Conservation (phyloP, 768 basidiomycete genomes). For the Collybiopsis luxurians region DNA sequence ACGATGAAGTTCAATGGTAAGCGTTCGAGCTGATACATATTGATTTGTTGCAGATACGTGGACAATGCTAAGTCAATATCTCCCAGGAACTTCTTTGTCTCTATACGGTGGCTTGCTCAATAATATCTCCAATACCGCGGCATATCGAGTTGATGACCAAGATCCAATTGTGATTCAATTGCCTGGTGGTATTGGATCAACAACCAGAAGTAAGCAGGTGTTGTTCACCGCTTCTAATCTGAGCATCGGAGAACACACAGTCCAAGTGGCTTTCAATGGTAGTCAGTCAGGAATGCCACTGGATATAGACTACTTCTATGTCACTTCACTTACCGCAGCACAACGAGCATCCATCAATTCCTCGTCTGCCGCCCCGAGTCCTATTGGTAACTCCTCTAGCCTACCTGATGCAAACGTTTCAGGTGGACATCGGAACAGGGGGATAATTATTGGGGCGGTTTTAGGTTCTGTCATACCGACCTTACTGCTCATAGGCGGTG, state of each 20-base stretch:
- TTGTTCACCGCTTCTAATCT: neutral
- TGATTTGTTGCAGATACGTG: too few species aligned
- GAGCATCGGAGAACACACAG: neutral
- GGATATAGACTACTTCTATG: neutral
- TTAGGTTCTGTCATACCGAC: too few species aligned
- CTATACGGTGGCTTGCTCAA: neutral
- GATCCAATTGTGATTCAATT: neutral
- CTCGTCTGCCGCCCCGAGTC: too few species aligned
- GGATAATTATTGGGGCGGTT: too few species aligned
- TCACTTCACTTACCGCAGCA: neutral
- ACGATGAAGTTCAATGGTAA: slow-evolving; percentile 2
- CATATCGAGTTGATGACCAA: neutral
- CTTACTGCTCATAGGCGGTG: too few species aligned
- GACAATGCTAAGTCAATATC: too few species aligned
- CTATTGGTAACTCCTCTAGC: too few species aligned
- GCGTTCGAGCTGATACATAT: too few species aligned
- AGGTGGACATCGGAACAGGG: too few species aligned
- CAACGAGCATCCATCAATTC: too few species aligned
- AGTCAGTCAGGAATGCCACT: slow-evolving; percentile 1
- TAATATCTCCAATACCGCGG: neutral
- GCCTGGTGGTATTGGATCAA: neutral
- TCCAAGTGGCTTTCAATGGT: slow-evolving; percentile 4
- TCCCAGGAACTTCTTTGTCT: neutral
- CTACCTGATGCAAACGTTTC: too few species aligned
- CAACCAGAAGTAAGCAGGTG: neutral